Base-by-base conservation (phyloP, 768 basidiomycete species). In the Tulasnella sp. region DNA sequence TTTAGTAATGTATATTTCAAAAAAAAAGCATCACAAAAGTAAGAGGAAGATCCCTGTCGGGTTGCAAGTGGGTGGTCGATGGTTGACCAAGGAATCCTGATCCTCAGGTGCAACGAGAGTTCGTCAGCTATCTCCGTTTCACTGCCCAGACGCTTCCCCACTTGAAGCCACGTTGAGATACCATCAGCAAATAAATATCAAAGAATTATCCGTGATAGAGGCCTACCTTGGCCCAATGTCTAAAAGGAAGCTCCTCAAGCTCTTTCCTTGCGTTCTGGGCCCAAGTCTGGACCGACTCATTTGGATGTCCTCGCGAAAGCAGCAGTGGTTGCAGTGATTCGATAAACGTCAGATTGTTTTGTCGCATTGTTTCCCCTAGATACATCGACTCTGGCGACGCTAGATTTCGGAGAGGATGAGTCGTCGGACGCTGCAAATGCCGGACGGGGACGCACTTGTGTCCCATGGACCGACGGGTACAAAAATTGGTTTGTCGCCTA, bases 381-480 rank as follows among this genome's bases (percentile, higher is more conserved):
- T 36, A 36, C 6, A 36, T 6, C 7, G 36, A 19, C 21, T 27
- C 62, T 10, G 62, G 48, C 9, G 62, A 68, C 2, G 62, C 34
- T 68, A 12, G 14, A 14, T 34, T 3, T 0, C 31, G 34, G 34
- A 68, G 31, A 2, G 5, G 7, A 31, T 68, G 8, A 31, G n/a
- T 34, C 2, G 14, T 34, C 34, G 27, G 5, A 18, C 6, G 27
- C 62, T 9, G 56, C 56, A 31, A n/a, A 58, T 58, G 56, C 8
- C 8, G 9, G 31, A 8, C n/a, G 9, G 1, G 24, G 21, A 34
- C 62, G 3, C 27, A 68, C 62, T 1, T 12, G 34, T 27, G 62
- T 68, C 18, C 71, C 73, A 79, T 34, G 78, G 39, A 0, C 78
- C 78, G 24, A 79, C 34, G 31, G 78, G 38, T 2, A 52, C 19